A percentile compares a stretch with the other conserved stretches of the same genome.
phyloP scores from a whole-genome alignment of 371 early-diverging fungal species.

The Mortierella sp. region DNA sequence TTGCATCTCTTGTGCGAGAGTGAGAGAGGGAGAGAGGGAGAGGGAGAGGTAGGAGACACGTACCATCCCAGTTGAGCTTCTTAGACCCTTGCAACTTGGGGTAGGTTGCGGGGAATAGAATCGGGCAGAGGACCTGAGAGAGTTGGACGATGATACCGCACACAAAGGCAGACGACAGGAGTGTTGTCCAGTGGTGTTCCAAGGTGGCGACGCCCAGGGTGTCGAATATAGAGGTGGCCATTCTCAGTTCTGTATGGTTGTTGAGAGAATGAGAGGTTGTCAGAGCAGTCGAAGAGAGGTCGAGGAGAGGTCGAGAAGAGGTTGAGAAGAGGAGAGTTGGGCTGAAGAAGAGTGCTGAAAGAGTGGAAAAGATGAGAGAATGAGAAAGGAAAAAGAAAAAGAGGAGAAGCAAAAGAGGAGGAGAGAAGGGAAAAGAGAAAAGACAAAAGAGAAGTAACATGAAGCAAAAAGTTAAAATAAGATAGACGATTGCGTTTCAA shows the following conservation, averaged over 20 bases:
- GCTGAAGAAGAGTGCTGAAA: background rate
- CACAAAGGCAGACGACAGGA: constrained; percentile 60
- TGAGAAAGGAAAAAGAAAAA: background rate
- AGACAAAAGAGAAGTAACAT: background rate
- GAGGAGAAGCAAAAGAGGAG: background rate
- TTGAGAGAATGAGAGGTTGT: background rate
- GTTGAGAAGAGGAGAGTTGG: background rate
- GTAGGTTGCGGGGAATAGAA: constrained; percentile 74
- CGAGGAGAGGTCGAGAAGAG: background rate
- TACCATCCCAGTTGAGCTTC: constrained; percentile 62
- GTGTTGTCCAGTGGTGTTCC: constrained; percentile 63
- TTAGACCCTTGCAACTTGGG: constrained; percentile 68
- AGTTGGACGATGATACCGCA: constrained; percentile 70
- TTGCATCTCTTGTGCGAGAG: too few species aligned
- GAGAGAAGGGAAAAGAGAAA: background rate
- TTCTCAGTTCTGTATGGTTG: background rate
- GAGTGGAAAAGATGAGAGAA: background rate
- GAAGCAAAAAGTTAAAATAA: background rate
- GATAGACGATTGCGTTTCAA: background rate
- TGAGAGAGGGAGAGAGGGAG: background rate
- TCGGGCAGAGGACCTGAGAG: constrained; percentile 69
- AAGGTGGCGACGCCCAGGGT: constrained; percentile 59
- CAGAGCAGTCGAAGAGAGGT: background rate
- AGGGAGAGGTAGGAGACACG: background rate
- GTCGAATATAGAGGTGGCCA: constrained; percentile 22